Base-by-base conservation (phyloP, 2,329 filamentous ascomycete species). In the Colletotrichum tropicale region DNA sequence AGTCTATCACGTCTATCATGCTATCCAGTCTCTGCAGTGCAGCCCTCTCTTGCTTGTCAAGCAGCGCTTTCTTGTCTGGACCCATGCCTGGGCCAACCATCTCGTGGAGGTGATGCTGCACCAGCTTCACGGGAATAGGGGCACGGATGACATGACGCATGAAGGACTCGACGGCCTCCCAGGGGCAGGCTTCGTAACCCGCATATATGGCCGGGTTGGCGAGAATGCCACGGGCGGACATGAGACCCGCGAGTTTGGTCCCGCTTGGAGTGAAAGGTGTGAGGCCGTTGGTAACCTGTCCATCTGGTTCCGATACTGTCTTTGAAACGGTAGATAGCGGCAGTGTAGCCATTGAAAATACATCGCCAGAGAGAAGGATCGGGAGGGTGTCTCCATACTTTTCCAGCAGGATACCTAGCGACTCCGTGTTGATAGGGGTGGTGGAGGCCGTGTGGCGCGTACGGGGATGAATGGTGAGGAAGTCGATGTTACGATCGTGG, bases 401-500 rank as follows among this genome's bases (percentile, higher is more conserved):
- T 16, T 87, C 83, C 4, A 89, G 89, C 13, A 94, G 84, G 15
- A 89, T 83, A 66, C 88, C 87, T 12, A 94, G 89, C 0, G 92
- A 90, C 55, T 91, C 91, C 48, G 91, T 85, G 80, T 91, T 88
- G 72, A 94, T 93, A 9, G 92, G 91, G 1, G 87, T 86, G 32
- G 88, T 91, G 38, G 91, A 93, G 2, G 91, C 89, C 16, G 92
- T 94, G 76, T 85, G 85, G 48, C 90, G 87, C 61, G 89, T 91
- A n/a, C 93, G 88, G 5, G 92, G 93, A 82, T 94, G 93, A 71
- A 94, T 92, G 48, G 93, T 94, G 70, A 94, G 86, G 86, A 92
- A 94, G 85, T 94, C 92, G 67, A 93, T 89, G 34, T 90, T 87
- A 12, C 89, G 85, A 76, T 87, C 81, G 36, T 87, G 84, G 6